Conservation (phyloP, 2,329 filamentous ascomycete genomes). For the Blastomyces silverae region DNA sequence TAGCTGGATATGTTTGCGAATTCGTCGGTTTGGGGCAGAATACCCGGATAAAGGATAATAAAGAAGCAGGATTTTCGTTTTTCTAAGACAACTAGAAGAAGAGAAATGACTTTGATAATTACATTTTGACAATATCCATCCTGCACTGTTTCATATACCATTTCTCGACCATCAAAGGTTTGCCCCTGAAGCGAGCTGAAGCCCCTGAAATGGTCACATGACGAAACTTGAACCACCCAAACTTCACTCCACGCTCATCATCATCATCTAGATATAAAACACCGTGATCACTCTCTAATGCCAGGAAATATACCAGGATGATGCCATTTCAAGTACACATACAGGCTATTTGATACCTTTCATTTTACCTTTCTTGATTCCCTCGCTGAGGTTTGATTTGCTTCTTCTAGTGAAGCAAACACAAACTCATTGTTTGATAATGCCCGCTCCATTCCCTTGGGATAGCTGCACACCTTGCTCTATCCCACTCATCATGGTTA, state of each 20-base stretch:
- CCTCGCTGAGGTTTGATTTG: background rate
- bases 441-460: background rate
- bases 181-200: background rate
- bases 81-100: background rate
- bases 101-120: constrained; percentile 1
- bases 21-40: background rate
- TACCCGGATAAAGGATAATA: background rate
- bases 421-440: background rate
- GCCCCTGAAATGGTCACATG: background rate
- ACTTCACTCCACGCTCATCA: background rate
- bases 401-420: background rate
- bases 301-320: background rate
- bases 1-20: background rate
- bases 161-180: background rate
- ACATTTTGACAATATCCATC: background rate
- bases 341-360: background rate
- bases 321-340: background rate
- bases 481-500: background rate
- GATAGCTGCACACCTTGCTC: background rate
- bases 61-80: background rate
- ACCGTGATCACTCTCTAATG: background rate
- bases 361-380: background rate
- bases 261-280: background rate
- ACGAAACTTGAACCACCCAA: background rate
- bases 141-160: background rate